Conservation (phyloP, 192 early-diverging fungal genomes). For the Coemansia brasiliensis region DNA sequence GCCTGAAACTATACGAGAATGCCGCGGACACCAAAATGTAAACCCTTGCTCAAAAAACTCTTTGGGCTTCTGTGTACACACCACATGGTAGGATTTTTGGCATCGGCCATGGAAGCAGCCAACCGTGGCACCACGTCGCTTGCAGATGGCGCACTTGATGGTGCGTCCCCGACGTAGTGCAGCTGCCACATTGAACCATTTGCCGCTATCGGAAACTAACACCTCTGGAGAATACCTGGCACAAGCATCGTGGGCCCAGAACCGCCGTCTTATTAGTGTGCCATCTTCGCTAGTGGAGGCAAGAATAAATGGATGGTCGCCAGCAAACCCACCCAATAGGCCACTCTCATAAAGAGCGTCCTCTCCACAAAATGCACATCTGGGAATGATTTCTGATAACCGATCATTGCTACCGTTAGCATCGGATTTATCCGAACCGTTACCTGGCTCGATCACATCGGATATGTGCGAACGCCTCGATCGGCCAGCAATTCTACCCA, state of each 20-base stretch:
- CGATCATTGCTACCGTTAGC: neutral
- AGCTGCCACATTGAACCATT: constrained; percentile 83
- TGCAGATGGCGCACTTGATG: constrained; percentile 74
- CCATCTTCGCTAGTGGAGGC: constrained; percentile 58
- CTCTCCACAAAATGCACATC: constrained; percentile 61
- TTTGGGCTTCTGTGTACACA: constrained; percentile 72
- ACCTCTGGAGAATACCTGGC: constrained; percentile 86
- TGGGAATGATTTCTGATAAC: constrained; percentile 2
- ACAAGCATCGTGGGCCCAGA: constrained; percentile 87
- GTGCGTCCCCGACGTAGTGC: constrained; percentile 73
- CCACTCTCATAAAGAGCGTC: constrained; percentile 30
- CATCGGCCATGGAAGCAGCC: constrained; percentile 89
- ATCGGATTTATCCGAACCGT: neutral
- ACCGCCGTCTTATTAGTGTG: constrained; percentile 52
- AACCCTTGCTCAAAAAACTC: constrained; percentile 74
- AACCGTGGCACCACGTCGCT: constrained; percentile 78
- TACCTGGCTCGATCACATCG: constrained; percentile 6
- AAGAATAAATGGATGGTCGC: constrained; percentile 58
- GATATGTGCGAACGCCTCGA: constrained; percentile 16
- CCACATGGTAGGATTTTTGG: constrained; percentile 76
- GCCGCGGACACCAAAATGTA: constrained; percentile 86
- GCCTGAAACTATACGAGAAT: constrained; percentile 51
- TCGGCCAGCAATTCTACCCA: constrained; percentile 13
- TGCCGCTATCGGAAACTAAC: constrained; percentile 61
- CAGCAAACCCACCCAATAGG: constrained; percentile 26